Conservation (phyloP, 495 filamentous ascomycete species). For the Saxophila tyrrhenica region DNA sequence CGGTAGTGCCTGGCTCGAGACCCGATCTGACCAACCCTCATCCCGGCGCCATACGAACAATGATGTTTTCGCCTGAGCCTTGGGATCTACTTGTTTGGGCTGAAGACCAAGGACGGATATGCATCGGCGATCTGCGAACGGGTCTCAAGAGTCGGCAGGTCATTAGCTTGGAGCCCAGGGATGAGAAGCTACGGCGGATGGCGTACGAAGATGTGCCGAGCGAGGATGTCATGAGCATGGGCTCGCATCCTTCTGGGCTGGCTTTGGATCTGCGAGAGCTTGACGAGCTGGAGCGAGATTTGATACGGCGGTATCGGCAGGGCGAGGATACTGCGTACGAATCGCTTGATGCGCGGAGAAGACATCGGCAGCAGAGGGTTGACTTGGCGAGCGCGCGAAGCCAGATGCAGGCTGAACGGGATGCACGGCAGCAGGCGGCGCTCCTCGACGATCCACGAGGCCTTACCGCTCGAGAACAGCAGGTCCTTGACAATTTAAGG, state of each 20-base stretch:
- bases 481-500: conserved; percentile 46
- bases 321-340: conserved; percentile 31
- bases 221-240: conserved; percentile 26
- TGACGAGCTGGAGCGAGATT: conserved; percentile 26
- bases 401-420: not conserved
- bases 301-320: conserved; percentile 30
- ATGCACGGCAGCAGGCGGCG: not conserved
- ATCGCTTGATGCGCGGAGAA: conserved; percentile 30
- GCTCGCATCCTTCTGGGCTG: not conserved
- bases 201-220: conserved; percentile 30
- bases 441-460: conserved; percentile 36
- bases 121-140: conserved; percentile 71
- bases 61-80: conserved; percentile 81
- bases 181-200: conserved; percentile 36
- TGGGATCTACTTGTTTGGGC: conserved; percentile 90
- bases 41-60: conserved; percentile 72
- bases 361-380: conserved; percentile 21
- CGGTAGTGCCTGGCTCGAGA: conserved; percentile 34
- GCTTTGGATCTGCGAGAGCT: conserved; percentile 18
- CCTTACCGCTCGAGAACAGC: conserved; percentile 45
- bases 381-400: conserved; percentile 6
- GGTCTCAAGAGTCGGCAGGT: conserved; percentile 67
- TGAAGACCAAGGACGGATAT: conserved; percentile 75
- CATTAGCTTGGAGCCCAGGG: conserved; percentile 49
- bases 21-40: conserved; percentile 23